These are phyloP conservation scores for Debaryomyces udenii DNA, from an alignment of 1,139 yeast species.

Conservation along the genomic window DNA sequence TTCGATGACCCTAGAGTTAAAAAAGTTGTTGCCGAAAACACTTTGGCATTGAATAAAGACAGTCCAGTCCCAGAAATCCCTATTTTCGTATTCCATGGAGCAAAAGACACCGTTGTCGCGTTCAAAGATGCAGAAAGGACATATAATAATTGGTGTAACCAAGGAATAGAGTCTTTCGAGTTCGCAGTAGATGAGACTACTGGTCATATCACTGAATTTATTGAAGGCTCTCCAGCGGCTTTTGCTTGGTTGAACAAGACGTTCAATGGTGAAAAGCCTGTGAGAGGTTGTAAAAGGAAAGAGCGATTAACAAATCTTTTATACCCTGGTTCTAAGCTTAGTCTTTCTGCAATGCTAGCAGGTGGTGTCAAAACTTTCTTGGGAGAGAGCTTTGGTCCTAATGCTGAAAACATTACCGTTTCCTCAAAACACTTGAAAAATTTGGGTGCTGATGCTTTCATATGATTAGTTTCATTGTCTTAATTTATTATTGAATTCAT, in stretches of 20 bases:
- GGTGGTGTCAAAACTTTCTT: constrained; percentile 2
- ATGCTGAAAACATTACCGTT: constrained; percentile 4
- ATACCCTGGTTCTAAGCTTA: constrained; percentile 24
- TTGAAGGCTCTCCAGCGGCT: constrained; percentile 13
- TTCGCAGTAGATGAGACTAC: constrained; percentile 13
- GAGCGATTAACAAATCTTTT: constrained; percentile 26
- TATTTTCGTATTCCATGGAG: constrained; percentile 29
- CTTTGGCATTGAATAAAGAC: constrained; percentile 22
- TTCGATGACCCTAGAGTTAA: constrained; percentile 16
- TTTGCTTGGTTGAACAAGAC: constrained; percentile 13
- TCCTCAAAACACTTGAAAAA: too few species aligned
- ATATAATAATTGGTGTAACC: constrained; percentile 26
- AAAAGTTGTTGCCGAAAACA: constrained; percentile 21
- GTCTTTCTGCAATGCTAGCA: constrained; percentile 6
- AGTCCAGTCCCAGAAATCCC: constrained; percentile 27
- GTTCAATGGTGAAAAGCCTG: constrained; percentile 11
- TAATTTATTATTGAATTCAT: too few species aligned
- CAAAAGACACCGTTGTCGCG: constrained; percentile 28
- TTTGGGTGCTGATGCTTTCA: too few species aligned
- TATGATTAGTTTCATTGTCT: too few species aligned
- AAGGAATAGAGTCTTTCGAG: constrained; percentile 16
- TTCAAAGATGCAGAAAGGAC: constrained; percentile 21
- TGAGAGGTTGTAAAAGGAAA: constrained; percentile 16
- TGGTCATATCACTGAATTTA: constrained; percentile 13
- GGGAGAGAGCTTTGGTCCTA: constrained; percentile 6